phyloP scores from a whole-genome alignment of 2,329 filamentous ascomycete genomes.

The Chrysoporthe deuterocubensis region DNA sequence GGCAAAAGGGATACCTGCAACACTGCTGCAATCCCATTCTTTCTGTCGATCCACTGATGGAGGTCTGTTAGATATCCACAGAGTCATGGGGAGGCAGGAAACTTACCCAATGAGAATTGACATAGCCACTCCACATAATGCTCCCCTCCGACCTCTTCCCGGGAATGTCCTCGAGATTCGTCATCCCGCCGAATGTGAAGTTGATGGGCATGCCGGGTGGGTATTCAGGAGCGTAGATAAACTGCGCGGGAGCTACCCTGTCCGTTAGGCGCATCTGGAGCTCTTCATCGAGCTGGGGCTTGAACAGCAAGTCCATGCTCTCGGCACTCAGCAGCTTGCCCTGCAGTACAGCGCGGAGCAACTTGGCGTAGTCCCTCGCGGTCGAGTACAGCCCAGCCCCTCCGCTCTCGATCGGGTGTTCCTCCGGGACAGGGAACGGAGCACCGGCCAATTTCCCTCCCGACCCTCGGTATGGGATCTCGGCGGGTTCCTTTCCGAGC shows the following conservation, averaged over 20 bases:
- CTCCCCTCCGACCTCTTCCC: slow-evolving; percentile 22
- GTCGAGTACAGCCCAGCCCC: slow-evolving; percentile 34
- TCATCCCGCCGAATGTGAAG: slow-evolving; percentile 23
- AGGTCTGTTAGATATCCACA: not conserved
- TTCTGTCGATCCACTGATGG: slow-evolving; percentile 21
- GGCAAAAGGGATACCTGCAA: slow-evolving; percentile 17
- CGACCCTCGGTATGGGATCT: slow-evolving; percentile 14
- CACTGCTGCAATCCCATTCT: slow-evolving; percentile 14
- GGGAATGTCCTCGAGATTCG: slow-evolving; percentile 22
- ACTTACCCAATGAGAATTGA: slow-evolving; percentile 22
- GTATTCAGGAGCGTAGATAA: slow-evolving; percentile 13
- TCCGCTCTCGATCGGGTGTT: slow-evolving; percentile 32
- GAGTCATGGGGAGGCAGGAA: too few relatives aligned
- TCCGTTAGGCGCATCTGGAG: slow-evolving; percentile 29
- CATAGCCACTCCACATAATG: slow-evolving; percentile 25
- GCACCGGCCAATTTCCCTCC: slow-evolving; percentile 6
- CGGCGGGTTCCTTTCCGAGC: slow-evolving; percentile 1
- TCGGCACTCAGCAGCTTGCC: slow-evolving; percentile 27
- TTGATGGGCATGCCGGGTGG: slow-evolving; percentile 5
- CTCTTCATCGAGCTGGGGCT: slow-evolving; percentile 28
- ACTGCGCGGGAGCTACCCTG: not conserved
- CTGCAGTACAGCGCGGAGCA: slow-evolving; percentile 29
- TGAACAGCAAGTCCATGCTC: slow-evolving; percentile 32
- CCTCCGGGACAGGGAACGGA: slow-evolving; percentile 11
- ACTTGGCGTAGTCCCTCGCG: slow-evolving; percentile 30